Evolutionary conservation across 2,329 filamentous ascomycete species (phyloP).

Genomic region (Coniochaeta sp.): DNA sequence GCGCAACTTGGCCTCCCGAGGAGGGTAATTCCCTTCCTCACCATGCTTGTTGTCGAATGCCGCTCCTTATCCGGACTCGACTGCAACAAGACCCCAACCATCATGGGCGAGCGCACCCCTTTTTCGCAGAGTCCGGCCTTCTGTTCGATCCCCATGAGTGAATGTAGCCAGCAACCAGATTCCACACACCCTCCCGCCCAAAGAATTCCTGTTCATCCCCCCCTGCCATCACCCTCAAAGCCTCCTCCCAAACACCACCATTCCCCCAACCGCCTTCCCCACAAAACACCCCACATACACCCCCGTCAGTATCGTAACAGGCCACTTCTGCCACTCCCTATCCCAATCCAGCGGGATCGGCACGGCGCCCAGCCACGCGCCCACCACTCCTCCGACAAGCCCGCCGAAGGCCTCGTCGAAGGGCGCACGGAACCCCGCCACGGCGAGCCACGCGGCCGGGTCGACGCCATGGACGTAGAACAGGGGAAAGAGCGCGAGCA

Average conservation of each 20-base stretch:
- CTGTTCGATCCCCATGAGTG: too few relatives aligned
- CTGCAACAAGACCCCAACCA: too few relatives aligned
- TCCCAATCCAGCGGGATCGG: constrained; percentile 98
- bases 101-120: too few relatives aligned
- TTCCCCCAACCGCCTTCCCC: constrained; percentile 58
- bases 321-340: constrained; percentile 98
- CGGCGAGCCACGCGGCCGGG: constrained; percentile 59
- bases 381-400: constrained; percentile 67
- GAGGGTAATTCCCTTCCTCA: too few relatives aligned
- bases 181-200: too few relatives aligned
- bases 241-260: constrained; percentile 38
- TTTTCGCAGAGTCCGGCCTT: too few relatives aligned
- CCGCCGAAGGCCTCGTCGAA: constrained; percentile 82
- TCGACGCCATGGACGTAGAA: constrained; percentile 84
- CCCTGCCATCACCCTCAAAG: constrained; percentile 24
- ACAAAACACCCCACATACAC: constrained; percentile 71
- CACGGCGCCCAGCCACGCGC: constrained; percentile 88
- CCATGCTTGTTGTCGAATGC: too few relatives aligned
- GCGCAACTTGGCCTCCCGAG: too few relatives aligned
- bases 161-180: too few relatives aligned
- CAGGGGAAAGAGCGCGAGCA: constrained; percentile 71
- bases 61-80: too few relatives aligned
- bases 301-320: constrained; percentile 81
- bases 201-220: not conserved
- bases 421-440: constrained; percentile 61